Evolutionary conservation across 2,329 filamentous ascomycete genomes (phyloP), one percentile per base, ranked within the genome.

Genomic region (Colletotrichum euphorbiae): DNA sequence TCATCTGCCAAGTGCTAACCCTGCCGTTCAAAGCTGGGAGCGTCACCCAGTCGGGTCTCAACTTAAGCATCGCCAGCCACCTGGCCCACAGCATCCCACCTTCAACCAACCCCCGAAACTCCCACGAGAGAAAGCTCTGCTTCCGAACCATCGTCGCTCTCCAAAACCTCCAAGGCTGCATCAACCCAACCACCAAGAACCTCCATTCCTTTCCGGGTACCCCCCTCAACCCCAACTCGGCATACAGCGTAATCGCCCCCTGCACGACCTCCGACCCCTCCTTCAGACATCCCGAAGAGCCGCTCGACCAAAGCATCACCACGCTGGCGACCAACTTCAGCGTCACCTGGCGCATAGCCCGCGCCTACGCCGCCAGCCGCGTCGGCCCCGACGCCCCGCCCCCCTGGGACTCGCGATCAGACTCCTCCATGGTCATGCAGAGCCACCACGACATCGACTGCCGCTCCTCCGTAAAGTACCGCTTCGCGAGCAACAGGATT

Each of bases 371-470:
- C 0, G 79, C 82, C 15, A 77, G 77, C 21, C 79, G 80, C 24
- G 82, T 83, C 15, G 80, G 77, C 38, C 78, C 81, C 6, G 80
- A 80, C 79, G 21, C 84, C 3, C 72, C 71, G 4, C 73, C 75
- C 2, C 75, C 75, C 2, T 76, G 84, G 84, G 84, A 82, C 9
- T 78, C 82, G 0, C 78, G 83, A 51, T 87, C 84, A 0, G 83
- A 86, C 57, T 86, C 86, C 69, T 82, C 84, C 0, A 80, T 78
- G n/a, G 82, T 85, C 31, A 80, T 84, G 57, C 79, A 82, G 3
- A 73, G 81, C 12, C 82, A 85, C 60, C 84, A 86, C 79, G 83
- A 86, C 9, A 77, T 84, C 21, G 85, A 87, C 71, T 85, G 83
- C 6, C 78, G 79, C 3, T 81, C 86, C 71, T 84, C 84, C 2